These are phyloP conservation scores for Magnolia sinica DNA, from an alignment of 164 flowering plant genomes.

Conservation along the genomic window DNA sequence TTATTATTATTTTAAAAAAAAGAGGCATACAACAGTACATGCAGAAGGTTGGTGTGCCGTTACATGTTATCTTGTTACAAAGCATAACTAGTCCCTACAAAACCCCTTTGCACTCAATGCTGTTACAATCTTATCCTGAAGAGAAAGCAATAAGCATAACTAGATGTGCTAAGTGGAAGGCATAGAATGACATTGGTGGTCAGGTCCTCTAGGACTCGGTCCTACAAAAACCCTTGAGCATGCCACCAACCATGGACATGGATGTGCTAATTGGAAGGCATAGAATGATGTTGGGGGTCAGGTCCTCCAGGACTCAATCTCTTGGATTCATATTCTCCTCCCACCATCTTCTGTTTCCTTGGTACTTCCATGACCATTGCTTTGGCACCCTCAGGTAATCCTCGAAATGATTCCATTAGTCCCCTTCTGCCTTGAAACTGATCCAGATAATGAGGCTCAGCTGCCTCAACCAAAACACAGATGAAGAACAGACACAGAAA, in stretches of 20 bases:
- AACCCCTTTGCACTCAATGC: background rate
- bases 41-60: background rate
- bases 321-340: background rate
- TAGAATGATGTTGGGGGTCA: slow-evolving; percentile 21
- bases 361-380: background rate
- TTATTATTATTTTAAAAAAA: too few species aligned
- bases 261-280: background rate
- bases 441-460: slow-evolving; percentile 7
- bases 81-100: background rate
- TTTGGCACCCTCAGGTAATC: background rate
- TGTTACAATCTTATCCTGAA: too few species aligned
- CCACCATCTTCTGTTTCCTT: background rate
- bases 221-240: background rate
- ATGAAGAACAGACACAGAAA: slow-evolving; percentile 3
- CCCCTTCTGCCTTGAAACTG: background rate
- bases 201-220: background rate
- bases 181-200: background rate
- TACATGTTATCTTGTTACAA: background rate
- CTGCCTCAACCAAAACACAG: background rate
- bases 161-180: too few species aligned
- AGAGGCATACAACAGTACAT: too few species aligned
- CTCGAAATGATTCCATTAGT: background rate
- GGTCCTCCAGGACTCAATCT: slow-evolving; percentile 25
- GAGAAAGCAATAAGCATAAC: too few species aligned
- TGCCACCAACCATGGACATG: background rate